Conservation (phyloP, 2,329 filamentous ascomycete species). For the Dothiorella sarmentorum region DNA sequence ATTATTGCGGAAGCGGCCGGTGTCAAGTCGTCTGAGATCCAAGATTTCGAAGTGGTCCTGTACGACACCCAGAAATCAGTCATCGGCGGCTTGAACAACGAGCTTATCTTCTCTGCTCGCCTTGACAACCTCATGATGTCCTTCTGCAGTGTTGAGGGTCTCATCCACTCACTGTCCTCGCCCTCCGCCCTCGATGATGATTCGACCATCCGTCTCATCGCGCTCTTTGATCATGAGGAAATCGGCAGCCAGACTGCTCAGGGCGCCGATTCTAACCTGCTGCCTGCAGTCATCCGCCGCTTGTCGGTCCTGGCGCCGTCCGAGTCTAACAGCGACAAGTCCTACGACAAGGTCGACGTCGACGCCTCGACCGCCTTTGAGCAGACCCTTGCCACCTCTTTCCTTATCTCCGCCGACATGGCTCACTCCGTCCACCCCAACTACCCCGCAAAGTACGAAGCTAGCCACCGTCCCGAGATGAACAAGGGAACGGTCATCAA, state of each 20-base stretch:
- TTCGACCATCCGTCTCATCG: conserved; percentile 79
- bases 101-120: conserved; percentile 93
- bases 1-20: conserved; percentile 78
- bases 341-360: conserved; percentile 59
- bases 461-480: conserved; percentile 86
- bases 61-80: conserved; percentile 92
- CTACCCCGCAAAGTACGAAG: conserved; percentile 87
- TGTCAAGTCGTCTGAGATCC: conserved; percentile 65
- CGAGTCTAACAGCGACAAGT: conserved; percentile 56
- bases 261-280: conserved; percentile 86
- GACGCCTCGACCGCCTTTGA: conserved; percentile 79
- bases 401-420: conserved; percentile 96
- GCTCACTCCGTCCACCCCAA: conserved; percentile 95
- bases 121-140: conserved; percentile 97
- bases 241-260: conserved; percentile 91
- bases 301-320: conserved; percentile 73
- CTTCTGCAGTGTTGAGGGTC: conserved; percentile 81
- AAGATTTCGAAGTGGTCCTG: conserved; percentile 95
- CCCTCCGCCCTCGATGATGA: conserved; percentile 68
- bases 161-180: conserved; percentile 73
- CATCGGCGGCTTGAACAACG: conserved; percentile 84
- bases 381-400: conserved; percentile 85
- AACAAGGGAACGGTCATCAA: conserved; percentile 97
- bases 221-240: conserved; percentile 97
- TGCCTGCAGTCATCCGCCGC: conserved; percentile 82